Evolutionary conservation across 2,329 filamentous ascomycete species (phyloP).

Genomic region (Aspergillus candidus): DNA sequence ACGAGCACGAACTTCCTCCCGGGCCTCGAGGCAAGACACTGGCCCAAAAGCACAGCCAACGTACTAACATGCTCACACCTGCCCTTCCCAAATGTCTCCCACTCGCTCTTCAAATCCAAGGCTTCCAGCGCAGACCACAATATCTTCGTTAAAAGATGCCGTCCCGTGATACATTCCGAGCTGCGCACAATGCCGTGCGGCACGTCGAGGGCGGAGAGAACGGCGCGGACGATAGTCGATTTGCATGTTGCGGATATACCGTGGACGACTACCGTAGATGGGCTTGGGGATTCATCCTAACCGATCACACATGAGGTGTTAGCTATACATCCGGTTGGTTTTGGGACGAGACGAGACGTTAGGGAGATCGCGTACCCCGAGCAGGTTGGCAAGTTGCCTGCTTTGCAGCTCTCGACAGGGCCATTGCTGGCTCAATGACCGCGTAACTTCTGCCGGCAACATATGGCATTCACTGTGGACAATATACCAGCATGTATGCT

Average conservation of each 20-base stretch:
- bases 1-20: conserved; percentile 68
- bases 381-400: conserved; percentile 35
- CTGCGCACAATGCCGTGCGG: conserved; percentile 38
- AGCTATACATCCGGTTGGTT: not conserved
- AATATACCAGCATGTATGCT: too few relatives aligned
- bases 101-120: conserved; percentile 30
- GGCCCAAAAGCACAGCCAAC: conserved; percentile 63
- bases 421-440: conserved; percentile 36
- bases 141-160: conserved; percentile 43
- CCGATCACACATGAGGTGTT: not conserved
- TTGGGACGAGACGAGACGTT: not conserved
- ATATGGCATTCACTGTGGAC: conserved; percentile 13
- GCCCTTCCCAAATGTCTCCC: conserved; percentile 45
- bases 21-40: conserved; percentile 30
- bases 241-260: conserved; percentile 86
- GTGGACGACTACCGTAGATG: conserved; percentile 70
- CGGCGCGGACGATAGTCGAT: conserved; percentile 59
- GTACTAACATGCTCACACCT: conserved; percentile 77
- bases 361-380: conserved; percentile 31
- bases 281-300: conserved; percentile 52
- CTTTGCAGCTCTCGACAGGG: conserved; percentile 41
- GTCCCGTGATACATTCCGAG: conserved; percentile 41
- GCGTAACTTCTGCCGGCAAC: conserved; percentile 29
- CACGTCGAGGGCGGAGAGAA: conserved; percentile 56
- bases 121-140: conserved; percentile 34